Percentiles rank a stretch among this genome's conserved stretches.
Evolutionary conservation across 2,329 filamentous ascomycete genomes (phyloP).

Genomic region (Cryphonectria radicalis): DNA sequence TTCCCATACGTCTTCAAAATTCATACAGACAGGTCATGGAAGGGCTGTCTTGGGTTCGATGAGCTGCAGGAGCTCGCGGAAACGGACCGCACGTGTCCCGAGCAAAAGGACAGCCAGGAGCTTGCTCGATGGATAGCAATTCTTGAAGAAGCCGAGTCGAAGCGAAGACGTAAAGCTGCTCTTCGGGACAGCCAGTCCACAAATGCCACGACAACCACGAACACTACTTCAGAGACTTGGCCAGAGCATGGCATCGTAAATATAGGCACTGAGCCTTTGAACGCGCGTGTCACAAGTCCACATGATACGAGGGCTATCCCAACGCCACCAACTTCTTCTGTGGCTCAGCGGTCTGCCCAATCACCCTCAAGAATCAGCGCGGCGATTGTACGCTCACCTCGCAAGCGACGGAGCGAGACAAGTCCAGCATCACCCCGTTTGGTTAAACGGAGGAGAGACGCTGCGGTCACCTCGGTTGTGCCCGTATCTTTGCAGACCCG

Average conservation of each 20-base stretch:
- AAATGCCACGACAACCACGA: conserved; percentile 35
- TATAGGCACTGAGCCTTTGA: not conserved
- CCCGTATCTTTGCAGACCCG: not conserved
- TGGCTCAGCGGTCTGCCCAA: conserved; percentile 3
- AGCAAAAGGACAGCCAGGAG: conserved; percentile 62
- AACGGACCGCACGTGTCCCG: conserved; percentile 54
- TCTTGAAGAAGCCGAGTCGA: conserved; percentile 60
- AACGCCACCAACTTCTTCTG: conserved; percentile 24
- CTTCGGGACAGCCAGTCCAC: conserved; percentile 53
- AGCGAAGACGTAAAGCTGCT: conserved; percentile 40
- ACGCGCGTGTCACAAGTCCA: not conserved
- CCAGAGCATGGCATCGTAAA: not conserved
- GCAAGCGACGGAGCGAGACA: conserved; percentile 19
- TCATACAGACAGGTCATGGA: conserved; percentile 73
- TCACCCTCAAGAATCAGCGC: not conserved
- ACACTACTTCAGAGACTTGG: conserved; percentile 26
- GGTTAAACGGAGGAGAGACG: conserved; percentile 5
- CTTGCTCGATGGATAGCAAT: conserved; percentile 63
- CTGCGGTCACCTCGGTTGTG: not conserved
- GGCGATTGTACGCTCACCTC: not conserved
- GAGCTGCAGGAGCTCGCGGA: conserved; percentile 71
- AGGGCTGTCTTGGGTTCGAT: conserved; percentile 69
- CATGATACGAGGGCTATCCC: not conserved
- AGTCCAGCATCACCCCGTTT: not conserved
- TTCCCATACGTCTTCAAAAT: conserved; percentile 79